These are phyloP conservation scores for Naganishia randhawae DNA, from an alignment of 768 basidiomycete genomes.

Conservation along the genomic window DNA sequence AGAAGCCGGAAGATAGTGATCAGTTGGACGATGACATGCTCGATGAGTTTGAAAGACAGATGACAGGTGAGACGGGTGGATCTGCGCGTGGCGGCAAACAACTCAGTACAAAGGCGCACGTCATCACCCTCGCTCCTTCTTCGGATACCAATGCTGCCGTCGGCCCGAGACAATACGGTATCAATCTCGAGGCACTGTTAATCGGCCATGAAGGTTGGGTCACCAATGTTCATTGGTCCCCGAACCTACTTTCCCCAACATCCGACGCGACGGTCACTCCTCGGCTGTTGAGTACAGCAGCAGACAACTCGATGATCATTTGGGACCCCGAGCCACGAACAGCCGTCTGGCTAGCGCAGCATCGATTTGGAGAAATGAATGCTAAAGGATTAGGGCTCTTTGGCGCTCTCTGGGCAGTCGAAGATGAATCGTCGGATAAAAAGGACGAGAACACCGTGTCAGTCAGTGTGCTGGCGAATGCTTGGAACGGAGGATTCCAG, in stretches of 20 bases:
- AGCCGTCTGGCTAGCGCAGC: constrained; percentile 80
- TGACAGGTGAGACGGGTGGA: constrained; percentile 64
- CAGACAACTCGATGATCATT: constrained; percentile 89
- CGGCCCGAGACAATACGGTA: constrained; percentile 62
- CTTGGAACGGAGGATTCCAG: constrained; percentile 93
- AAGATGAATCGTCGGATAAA: constrained; percentile 44
- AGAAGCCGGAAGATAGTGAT: constrained; percentile 34
- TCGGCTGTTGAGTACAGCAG: constrained; percentile 82
- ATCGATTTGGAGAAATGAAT: constrained; percentile 92
- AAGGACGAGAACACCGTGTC: constrained; percentile 37
- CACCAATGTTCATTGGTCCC: constrained; percentile 81
- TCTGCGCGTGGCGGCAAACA: constrained; percentile 62
- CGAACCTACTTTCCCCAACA: constrained; percentile 42
- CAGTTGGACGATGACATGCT: constrained; percentile 68
- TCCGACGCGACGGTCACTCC: constrained; percentile 43
- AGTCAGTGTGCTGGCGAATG: constrained; percentile 70
- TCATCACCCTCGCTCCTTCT: constrained; percentile 56
- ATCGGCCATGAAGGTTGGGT: constrained; percentile 94
- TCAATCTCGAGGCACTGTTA: constrained; percentile 88
- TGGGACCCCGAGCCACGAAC: constrained; percentile 64
- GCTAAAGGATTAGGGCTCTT: constrained; percentile 87
- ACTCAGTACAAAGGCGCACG: constrained; percentile 82
- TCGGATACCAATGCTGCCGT: constrained; percentile 33
- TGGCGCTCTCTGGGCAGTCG: constrained; percentile 72
- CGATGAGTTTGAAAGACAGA: constrained; percentile 79